A percentile compares a stretch with the other conserved stretches of the same genome.
Evolutionary conservation across 176 grass and related monocot species (phyloP).

Genomic region (Paspalum vaginatum): DNA sequence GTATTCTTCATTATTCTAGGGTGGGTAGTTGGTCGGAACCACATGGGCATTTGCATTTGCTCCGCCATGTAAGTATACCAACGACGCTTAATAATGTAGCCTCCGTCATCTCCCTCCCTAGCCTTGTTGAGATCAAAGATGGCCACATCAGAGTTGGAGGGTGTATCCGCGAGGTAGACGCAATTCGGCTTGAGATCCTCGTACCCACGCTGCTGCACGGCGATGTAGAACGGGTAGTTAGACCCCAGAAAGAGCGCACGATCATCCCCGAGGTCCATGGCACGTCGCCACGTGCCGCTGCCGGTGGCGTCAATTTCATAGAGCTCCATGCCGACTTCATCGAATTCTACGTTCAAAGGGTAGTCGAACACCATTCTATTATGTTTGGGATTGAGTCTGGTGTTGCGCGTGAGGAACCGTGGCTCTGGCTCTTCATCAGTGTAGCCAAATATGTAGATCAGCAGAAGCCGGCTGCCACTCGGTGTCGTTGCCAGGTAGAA

Average conservation of each 20-base stretch:
- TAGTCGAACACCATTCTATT: constrained; percentile 17
- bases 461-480: not conserved
- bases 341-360: not conserved
- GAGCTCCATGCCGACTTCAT: not conserved
- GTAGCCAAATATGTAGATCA: not conserved
- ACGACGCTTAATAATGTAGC: not conserved
- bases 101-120: not conserved
- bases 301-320: not conserved
- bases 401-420: too few species aligned
- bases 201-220: not conserved
- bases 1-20: not conserved
- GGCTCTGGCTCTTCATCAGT: not conserved
- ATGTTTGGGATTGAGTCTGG: too few species aligned
- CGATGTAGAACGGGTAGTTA: constrained; percentile 21
- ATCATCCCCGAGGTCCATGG: not conserved
- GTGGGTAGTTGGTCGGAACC: not conserved
- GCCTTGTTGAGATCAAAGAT: not conserved
- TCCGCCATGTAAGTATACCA: not conserved
- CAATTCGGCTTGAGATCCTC: not conserved
- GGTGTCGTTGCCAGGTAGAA: constrained; percentile 15
- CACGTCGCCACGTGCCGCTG: not conserved
- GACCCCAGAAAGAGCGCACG: constrained; percentile 24
- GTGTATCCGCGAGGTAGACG: constrained; percentile 19
- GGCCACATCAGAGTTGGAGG: not conserved
- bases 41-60: constrained; percentile 3